Base-by-base conservation (phyloP, 2,329 filamentous ascomycete species). In the Diaporthe vaccinii region DNA sequence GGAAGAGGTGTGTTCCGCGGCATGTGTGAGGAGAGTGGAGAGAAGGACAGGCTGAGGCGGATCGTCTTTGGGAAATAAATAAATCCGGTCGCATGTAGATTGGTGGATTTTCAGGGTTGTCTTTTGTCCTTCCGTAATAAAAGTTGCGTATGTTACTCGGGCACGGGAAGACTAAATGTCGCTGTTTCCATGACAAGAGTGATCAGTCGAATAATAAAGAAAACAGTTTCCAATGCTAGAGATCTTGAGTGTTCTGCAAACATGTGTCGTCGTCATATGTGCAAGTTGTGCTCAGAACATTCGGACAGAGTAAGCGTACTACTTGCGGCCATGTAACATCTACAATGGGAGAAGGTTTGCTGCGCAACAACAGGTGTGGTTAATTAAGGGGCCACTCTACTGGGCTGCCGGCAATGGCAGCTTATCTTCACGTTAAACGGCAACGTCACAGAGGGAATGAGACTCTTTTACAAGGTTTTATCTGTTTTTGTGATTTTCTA, bases 21-120 rank as follows among this genome's bases (percentile, higher is more conserved):
- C n/a, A 91, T 94, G 90, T 91, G 90, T 55, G 86, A 89, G 81
- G 88, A 90, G 80, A 91, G 89, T 78, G 90, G 90, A 0, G 90
- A 92, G 84, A 88, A 84, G 80, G 87, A 90, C 1, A 88, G 86
- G 81, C 78, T 91, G 76, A 84, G 82, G 77, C 83, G 83, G 36
- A 86, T 90, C 17, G 86, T 90, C 4, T 81, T 83, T 77, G 81
- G 82, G 20, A 74, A 81, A 62, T 74, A 57, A 34, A 73, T 14
- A 7, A 17, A 39, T 17, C 10, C 20, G 28, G 41, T 31, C 14
- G 25, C 10, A 22, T 39, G 9, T 22, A 9, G 28, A 14, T 28
- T 53, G 20, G 15, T 25, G 3, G 25, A 36, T 31, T 36, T 20
- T 1, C 0, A 22, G 20, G 49, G 22, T 49, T 28, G 15, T 65